These are phyloP conservation scores for Cryptococcus floricola DNA, from an alignment of 1,284 basidiomycete species.

Conservation along the genomic window DNA sequence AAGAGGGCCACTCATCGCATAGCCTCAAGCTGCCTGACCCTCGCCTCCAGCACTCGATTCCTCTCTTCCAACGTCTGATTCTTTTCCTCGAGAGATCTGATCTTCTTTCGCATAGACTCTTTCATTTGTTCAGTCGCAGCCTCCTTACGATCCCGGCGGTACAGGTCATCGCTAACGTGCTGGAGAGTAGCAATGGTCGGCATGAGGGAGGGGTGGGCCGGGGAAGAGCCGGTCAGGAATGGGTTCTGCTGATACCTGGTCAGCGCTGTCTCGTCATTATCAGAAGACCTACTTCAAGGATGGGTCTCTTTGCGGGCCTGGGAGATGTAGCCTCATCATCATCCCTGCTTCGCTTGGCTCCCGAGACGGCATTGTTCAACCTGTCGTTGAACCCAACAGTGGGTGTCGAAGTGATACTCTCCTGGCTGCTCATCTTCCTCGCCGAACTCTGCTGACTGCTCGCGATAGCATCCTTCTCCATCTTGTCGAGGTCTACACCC, in stretches of 20 bases:
- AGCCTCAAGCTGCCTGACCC: not conserved
- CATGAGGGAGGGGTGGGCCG: slow-evolving; percentile 25
- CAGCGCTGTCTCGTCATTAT: not conserved
- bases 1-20: not conserved
- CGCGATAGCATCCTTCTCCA: slow-evolving; percentile 36
- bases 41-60: slow-evolving; percentile 19
- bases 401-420: not conserved
- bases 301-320: slow-evolving; percentile 16
- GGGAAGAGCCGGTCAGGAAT: slow-evolving; percentile 19
- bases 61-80: slow-evolving; percentile 26
- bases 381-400: not conserved
- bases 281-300: slow-evolving; percentile 4
- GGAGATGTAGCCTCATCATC: slow-evolving; percentile 9
- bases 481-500: slow-evolving; percentile 31
- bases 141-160: slow-evolving; percentile 39
- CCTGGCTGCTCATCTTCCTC: not conserved
- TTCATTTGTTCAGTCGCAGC: slow-evolving; percentile 38
- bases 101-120: slow-evolving; percentile 35
- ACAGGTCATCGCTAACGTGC: slow-evolving; percentile 34
- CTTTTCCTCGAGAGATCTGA: slow-evolving; percentile 29
- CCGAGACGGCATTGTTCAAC: not conserved
- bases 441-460: slow-evolving; percentile 7
- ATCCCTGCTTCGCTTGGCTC: slow-evolving; percentile 19
- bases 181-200: slow-evolving; percentile 25
- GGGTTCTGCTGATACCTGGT: slow-evolving; percentile 17